Conservation (phyloP, 306 rosid species). For the Trifolium fragiferum region DNA sequence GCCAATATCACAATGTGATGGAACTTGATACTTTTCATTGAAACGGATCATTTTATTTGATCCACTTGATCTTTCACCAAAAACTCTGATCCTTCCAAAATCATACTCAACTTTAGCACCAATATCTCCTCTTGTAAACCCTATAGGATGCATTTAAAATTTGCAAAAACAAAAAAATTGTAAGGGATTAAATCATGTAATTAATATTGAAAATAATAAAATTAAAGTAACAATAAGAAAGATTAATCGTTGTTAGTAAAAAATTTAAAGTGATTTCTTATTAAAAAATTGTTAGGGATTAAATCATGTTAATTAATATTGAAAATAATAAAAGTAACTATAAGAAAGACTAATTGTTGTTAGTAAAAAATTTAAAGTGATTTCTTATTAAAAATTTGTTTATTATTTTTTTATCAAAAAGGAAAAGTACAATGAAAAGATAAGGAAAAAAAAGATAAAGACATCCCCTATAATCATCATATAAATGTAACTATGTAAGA, state of each 20-base stretch:
- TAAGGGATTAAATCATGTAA: not conserved
- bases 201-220: not conserved
- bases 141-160: slow-evolving; percentile 19
- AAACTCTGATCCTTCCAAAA: slow-evolving; percentile 41
- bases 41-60: slow-evolving; percentile 33
- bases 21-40: slow-evolving; percentile 40
- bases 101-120: slow-evolving; percentile 46
- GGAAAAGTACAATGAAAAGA: too few relatives aligned
- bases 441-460: too few relatives aligned
- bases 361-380: not conserved
- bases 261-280: not conserved
- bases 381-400: not conserved
- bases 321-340: not conserved
- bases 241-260: not conserved
- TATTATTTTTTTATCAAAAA: too few relatives aligned
- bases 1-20: slow-evolving; percentile 36
- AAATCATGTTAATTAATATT: too few relatives aligned
- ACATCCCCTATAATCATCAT: too few relatives aligned
- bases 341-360: not conserved
- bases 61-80: slow-evolving; percentile 46
- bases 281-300: not conserved
- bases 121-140: slow-evolving; percentile 34
- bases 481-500: too few relatives aligned
- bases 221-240: not conserved
- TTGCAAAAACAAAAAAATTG: not conserved